Evolutionary conservation across 495 filamentous ascomycete species (phyloP), one percentile per base, ranked within the genome.

Genomic region (Hyaloscypha hepaticicola): DNA sequence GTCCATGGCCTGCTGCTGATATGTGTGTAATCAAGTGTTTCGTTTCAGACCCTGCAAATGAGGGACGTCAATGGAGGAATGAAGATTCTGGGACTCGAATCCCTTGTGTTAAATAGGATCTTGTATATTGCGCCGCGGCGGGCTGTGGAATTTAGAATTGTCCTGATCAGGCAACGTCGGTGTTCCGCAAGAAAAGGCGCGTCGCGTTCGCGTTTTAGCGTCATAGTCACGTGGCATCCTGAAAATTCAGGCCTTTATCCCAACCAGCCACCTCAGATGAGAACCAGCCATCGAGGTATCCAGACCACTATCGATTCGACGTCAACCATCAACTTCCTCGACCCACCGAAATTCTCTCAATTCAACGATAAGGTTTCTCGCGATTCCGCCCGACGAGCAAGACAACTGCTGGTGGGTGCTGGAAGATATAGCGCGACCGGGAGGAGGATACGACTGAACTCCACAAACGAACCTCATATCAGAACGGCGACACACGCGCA

Each of bases 351-450:
- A 25, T 12, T 53, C 25, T 25, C 50, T 53, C 25, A 7, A 25
- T 53, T 52, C 24, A 60, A 49, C 38, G 22, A 41, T 26, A 21
- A 24, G 25, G 22, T 34, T 14, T 56, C 26, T 58, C 14, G 14
- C 38, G 27, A 64, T 58, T 33, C 27, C 33, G 29, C n/a, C 48
- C 34, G 9, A 52, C 38, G 19, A 27, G 12, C 12, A 45, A 22
- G 5, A 55, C 51, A 22, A 41, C 51, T 41, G 6, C 49, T 24
- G 61, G 33, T 55, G 50, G 22, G 50, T 29, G 51, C 34, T 34
- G 59, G 55, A 61, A 21, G 48, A 57, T 51, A 62, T 24, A 38
- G 51, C 33, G 64, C 64, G 64, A 61, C 50, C 28, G 49, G 24
- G 26, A 56, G 50, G 29, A 29, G 28, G 25, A 34, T 9, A 31